Conservation (phyloP, 164 flowering plant genomes). For the Hamamelis virginiana region DNA sequence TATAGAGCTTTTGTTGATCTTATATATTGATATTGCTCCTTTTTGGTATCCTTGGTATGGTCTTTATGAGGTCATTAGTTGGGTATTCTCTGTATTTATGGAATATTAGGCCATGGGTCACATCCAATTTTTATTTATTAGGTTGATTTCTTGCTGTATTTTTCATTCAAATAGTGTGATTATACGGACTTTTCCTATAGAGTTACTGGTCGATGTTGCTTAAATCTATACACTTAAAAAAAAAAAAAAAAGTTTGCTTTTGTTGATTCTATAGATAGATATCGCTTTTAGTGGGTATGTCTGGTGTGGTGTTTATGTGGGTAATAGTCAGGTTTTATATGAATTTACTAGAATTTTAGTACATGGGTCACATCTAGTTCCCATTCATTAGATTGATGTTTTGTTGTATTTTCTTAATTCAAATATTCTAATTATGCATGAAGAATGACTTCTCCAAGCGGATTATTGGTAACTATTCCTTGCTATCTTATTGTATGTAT, state of each 20-base stretch:
- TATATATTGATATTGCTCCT: neutral
- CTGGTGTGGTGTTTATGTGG: neutral
- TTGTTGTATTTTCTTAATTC: neutral
- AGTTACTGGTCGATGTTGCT: too few species aligned
- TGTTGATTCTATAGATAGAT: neutral
- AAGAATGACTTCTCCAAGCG: neutral
- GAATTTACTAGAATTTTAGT: neutral
- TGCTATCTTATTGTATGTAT: neutral
- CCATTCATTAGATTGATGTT: neutral
- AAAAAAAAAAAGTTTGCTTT: too few species aligned
- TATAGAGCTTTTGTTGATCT: neutral
- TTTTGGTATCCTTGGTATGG: neutral
- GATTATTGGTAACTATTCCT: neutral
- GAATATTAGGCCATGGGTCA: too few species aligned
- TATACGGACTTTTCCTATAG: too few species aligned
- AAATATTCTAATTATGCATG: neutral
- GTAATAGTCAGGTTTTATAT: neutral
- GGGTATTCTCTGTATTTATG: too few species aligned
- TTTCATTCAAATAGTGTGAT: too few species aligned
- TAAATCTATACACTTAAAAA: too few species aligned
- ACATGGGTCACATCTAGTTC: neutral
- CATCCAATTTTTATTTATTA: too few species aligned
- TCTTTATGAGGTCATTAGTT: too few species aligned
- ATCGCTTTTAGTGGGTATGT: too few species aligned
- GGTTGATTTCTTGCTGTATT: too few species aligned